These are phyloP conservation scores for Scutellaria minor DNA, from an alignment of 257 asterid genomes.

Conservation along the genomic window DNA sequence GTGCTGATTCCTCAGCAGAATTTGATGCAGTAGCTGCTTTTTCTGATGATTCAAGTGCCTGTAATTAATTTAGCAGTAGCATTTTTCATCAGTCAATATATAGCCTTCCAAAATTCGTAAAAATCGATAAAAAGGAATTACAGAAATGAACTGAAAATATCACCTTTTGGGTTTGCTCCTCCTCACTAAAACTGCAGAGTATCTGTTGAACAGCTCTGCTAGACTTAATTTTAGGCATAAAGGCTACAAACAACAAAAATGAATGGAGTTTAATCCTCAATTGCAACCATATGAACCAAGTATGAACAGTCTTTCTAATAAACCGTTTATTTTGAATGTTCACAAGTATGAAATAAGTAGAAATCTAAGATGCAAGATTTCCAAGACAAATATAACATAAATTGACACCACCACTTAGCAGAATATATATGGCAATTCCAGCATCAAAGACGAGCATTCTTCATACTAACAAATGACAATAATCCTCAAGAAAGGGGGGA, in stretches of 20 bases:
- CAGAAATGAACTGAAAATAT: slow-evolving; percentile 6
- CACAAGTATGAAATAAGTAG: not conserved
- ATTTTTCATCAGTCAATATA: not conserved
- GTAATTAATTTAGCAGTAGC: slow-evolving; percentile 21
- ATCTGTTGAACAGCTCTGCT: slow-evolving; percentile 61
- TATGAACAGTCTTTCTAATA: too few relatives aligned
- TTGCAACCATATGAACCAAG: not conserved
- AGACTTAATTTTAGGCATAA: slow-evolving; percentile 77
- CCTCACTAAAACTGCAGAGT: slow-evolving; percentile 71
- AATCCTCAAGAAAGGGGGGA: not conserved
- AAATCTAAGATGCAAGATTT: not conserved
- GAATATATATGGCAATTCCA: not conserved
- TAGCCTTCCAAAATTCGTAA: not conserved
- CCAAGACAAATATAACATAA: not conserved
- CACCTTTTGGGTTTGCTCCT: slow-evolving; percentile 57
- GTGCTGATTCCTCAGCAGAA: slow-evolving; percentile 42
- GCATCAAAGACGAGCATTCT: not conserved
- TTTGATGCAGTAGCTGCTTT: slow-evolving; percentile 34
- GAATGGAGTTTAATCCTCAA: slow-evolving; percentile 22
- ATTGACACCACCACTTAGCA: slow-evolving; percentile 3
- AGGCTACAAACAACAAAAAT: slow-evolving; percentile 59
- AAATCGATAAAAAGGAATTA: not conserved
- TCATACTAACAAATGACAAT: not conserved
- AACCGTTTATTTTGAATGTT: not conserved
- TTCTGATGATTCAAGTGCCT: slow-evolving; percentile 47